Percentiles rank a stretch among this genome's conserved stretches.
Conservation (phyloP, 2,329 filamentous ascomycete species). For the Fusarium piperis region DNA sequence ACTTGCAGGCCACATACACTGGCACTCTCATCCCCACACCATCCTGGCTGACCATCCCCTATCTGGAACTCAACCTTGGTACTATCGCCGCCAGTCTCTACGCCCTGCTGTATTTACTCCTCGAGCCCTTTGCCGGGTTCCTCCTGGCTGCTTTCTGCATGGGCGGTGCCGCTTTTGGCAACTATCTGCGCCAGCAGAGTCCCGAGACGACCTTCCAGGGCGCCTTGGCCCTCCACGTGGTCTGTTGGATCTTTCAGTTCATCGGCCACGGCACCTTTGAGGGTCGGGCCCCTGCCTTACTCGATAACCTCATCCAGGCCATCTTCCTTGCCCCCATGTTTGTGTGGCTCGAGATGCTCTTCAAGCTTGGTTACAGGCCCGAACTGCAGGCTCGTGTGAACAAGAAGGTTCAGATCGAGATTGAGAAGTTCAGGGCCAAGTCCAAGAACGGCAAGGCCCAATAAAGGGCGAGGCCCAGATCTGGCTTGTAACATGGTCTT, state of each 20-base stretch:
- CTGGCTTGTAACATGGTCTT: background rate
- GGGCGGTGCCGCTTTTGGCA: conserved; percentile 76
- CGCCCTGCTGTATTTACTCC: conserved; percentile 83
- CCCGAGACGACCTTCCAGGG: conserved; percentile 60
- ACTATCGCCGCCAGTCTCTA: conserved; percentile 75
- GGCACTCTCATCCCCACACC: conserved; percentile 72
- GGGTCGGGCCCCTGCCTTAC: conserved; percentile 83
- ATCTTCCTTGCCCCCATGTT: conserved; percentile 94
- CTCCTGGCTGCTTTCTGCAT: conserved; percentile 81
- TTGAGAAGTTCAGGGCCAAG: conserved; percentile 75
- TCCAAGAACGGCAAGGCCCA: conserved; percentile 66
- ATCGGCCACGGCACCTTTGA: conserved; percentile 91
- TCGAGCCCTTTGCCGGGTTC: conserved; percentile 92
- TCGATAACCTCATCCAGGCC: conserved; percentile 93
- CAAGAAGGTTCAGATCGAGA: conserved; percentile 77
- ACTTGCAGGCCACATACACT: conserved; percentile 66
- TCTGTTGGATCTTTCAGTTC: conserved; percentile 90
- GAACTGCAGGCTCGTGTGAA: conserved; percentile 86
- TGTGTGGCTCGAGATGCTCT: conserved; percentile 95
- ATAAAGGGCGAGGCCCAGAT: conserved; percentile 42
- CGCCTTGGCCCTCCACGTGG: conserved; percentile 74
- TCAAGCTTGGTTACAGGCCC: conserved; percentile 87
- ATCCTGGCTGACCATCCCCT: conserved; percentile 72
- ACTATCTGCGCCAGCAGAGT: conserved; percentile 74
- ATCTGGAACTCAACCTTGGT: conserved; percentile 72